Evolutionary conservation across 805 yeast species (phyloP).

Genomic region (Hanseniaspora jakobsenii): DNA sequence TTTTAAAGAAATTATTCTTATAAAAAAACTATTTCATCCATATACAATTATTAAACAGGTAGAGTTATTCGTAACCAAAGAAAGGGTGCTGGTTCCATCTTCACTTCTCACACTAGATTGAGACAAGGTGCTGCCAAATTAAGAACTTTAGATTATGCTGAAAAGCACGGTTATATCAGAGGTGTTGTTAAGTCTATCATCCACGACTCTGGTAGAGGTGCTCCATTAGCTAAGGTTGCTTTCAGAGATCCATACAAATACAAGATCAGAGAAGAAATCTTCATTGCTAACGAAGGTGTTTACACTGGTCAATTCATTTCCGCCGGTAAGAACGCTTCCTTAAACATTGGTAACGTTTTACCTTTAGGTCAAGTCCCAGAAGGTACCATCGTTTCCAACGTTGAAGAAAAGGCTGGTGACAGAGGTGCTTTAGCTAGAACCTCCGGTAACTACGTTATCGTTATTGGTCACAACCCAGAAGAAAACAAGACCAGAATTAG

Average conservation of each 20-base stretch:
- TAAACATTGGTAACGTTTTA: slow-evolving; percentile 92
- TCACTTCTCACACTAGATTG: slow-evolving; percentile 99
- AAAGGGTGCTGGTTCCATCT: slow-evolving; percentile 99
- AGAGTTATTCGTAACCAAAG: slow-evolving; percentile 99
- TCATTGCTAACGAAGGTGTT: slow-evolving; percentile 98
- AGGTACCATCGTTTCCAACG: slow-evolving; percentile 98
- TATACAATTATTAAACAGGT: slow-evolving; percentile 39
- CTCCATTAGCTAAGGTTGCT: slow-evolving; percentile 97
- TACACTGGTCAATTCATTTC: slow-evolving; percentile 98
- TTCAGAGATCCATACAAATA: slow-evolving; percentile 99
- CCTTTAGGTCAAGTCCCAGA: slow-evolving; percentile 97
- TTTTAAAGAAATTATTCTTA: no score
- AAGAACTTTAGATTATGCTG: slow-evolving; percentile 97
- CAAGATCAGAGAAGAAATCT: slow-evolving; percentile 95
- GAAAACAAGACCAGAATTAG: slow-evolving; percentile 98
- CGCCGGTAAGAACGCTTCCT: slow-evolving; percentile 97
- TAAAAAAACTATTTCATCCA: no score
- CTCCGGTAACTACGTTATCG: slow-evolving; percentile 98
- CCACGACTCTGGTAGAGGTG: slow-evolving; percentile 99
- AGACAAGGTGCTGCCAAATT: slow-evolving; percentile 99
- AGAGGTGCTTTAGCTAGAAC: slow-evolving; percentile 99
- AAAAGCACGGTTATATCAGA: slow-evolving; percentile 99
- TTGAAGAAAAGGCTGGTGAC: slow-evolving; percentile 98
- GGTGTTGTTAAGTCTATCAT: slow-evolving; percentile 97
- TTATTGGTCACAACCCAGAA: slow-evolving; percentile 98